Evolutionary conservation across 73 alveolate species (phyloP).

Genomic region (Paramecium pentaurelia): DNA sequence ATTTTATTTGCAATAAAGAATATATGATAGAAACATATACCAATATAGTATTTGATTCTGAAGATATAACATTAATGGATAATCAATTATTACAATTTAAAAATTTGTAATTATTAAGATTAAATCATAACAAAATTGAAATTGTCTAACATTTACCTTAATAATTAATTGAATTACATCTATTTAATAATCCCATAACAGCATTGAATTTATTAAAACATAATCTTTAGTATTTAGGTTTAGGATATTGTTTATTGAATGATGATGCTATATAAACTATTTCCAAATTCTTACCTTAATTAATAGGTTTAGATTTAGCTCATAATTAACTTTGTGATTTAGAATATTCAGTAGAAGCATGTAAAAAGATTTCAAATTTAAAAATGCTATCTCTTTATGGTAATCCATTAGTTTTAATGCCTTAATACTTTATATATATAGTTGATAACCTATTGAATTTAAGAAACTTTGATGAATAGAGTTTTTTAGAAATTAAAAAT

Average conservation of each 20-base stretch:
- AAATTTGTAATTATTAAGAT: not conserved
- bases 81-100: not conserved
- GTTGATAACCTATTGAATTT: not conserved
- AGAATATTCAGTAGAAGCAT: not conserved
- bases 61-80: conserved; percentile 12
- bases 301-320: conserved; percentile 17
- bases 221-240: not conserved
- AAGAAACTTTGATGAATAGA: conserved; percentile 23
- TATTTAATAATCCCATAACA: conserved; percentile 12
- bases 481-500: conserved; percentile 6
- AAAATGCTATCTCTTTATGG: conserved; percentile 28
- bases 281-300: not conserved
- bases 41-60: conserved; percentile 3
- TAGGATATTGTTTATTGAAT: conserved; percentile 10
- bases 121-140: conserved; percentile 25
- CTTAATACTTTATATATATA: not conserved
- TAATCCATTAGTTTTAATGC: conserved; percentile 29
- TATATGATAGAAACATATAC: conserved; percentile 35
- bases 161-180: not conserved
- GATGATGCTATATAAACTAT: conserved; percentile 26
- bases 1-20: conserved; percentile 40
- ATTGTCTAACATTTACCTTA: not conserved
- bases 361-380: not conserved
- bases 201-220: not conserved
- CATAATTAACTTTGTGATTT: conserved; percentile 19